Evolutionary conservation across 441 rosid genomes (phyloP), one percentile per base, ranked within the genome.

Genomic region (Erodium texanum): DNA sequence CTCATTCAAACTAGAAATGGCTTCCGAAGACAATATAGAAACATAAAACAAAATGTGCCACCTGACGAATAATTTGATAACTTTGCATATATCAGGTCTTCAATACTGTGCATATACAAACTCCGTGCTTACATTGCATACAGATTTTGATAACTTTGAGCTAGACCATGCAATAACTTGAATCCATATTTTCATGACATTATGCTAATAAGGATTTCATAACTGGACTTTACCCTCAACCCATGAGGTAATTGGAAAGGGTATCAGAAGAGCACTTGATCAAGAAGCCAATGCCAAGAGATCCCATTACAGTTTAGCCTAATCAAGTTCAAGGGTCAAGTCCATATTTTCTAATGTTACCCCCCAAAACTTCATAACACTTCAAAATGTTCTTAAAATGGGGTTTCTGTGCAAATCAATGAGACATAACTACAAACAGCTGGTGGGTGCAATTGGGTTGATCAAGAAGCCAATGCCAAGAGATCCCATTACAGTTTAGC

Each of bases 361-460:
- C 45, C 11, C 6, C 6, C 9, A 38, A 38, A 38, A 3, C 11
- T 38, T 36, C 43, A 36, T 8, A 36, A 36, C 7, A 36, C 43
- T 1, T 0, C 43, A 36, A 36, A 36, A 36, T 36, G 43, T 36
- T 36, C 43, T 36, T 5, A 48, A 48, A 45, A 4, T 10, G 52
- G 52, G 7, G 52, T 45, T 36, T 8, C 43, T 36, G 6, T 6
- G 43, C 7, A 36, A 36, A 36, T 36, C n/a, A 45, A 14, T 45
- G 52, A 45, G 52, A 45, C 52, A 58, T 69, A 76, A 69, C 70
- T 68, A 68, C 79, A 75, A 74, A 73, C 75, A 79, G 23, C 66
- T 72, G 72, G 75, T 43, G 11, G 38, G 70, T 36, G 43, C 43
- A 36, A 36, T 36, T 8, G 6, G 1, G 8, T 0, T 43, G 50